Evolutionary conservation across 805 yeast genomes (phyloP), one percentile per base, ranked within the genome.

Genomic region (Saturnispora saitoi): DNA sequence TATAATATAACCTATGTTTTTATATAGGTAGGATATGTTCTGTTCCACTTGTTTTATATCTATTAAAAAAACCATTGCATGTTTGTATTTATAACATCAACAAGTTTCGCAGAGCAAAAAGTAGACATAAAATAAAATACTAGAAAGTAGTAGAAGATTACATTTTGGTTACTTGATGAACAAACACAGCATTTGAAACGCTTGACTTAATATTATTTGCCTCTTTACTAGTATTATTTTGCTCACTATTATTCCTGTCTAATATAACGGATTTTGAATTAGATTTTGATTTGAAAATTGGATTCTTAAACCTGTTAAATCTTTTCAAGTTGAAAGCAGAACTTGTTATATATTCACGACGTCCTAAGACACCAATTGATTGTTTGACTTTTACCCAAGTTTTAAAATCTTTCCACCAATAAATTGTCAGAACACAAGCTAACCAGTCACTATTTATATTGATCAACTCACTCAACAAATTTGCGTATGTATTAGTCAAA

Each of bases 371-470:
- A 7, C 91, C 86, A 51, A 80, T 81, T 39, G 79, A 78, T 56
- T 85, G 90, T 47, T 75, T 73, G 14, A 67, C 68, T 53, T 77
- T 76, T 65, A 79, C 80, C 37, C 82, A 62, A 11, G 74, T 69
- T 45, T 75, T 74, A 48, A 82, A 71, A 53, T 84, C 71, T 58
- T 83, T 85, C 52, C 84, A 74, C 91, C 95, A 87, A 63, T 86
- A 95, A 93, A 95, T 85, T 0, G 86, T 86, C 10, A 83, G 72
- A 6, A 83, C 83, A 29, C 86, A 83, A 32, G 86, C 76, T 19
- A 83, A 70, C 8, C 84, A 76, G 59, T 81, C 83, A n/a, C 83
- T 76, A 1, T 85, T 81, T 17, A 86, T 76, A 40, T 83, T 80
- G 63, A 85, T 83, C 40, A 85, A 69, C 58, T 85, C 91, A 19